Evolutionary conservation across 1,284 basidiomycete genomes (phyloP).

Genomic region (Megacollybia platyphylla): DNA sequence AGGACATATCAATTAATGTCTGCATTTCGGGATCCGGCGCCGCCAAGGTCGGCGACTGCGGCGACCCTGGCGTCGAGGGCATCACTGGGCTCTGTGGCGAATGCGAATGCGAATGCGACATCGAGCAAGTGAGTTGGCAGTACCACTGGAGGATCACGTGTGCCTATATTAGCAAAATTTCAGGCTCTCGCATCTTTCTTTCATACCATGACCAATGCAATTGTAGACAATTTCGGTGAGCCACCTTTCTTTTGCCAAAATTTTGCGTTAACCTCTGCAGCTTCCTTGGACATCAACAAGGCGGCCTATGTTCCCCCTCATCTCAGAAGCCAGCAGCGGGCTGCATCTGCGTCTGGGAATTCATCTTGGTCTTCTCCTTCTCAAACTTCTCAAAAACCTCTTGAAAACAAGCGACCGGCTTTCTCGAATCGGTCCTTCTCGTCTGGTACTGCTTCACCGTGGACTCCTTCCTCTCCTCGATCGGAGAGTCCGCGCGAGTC

Average conservation of each 20-base stretch:
- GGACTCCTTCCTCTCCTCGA: conserved; percentile 29
- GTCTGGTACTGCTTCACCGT: conserved; percentile 23
- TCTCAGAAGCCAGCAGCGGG: conserved; percentile 72
- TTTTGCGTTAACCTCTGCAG: conserved; percentile 12
- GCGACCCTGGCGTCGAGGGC: conserved; percentile 17
- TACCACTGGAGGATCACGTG: not conserved
- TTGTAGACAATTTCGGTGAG: conserved; percentile 55
- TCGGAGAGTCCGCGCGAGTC: conserved; percentile 31
- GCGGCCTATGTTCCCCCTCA: conserved; percentile 92
- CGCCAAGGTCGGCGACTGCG: conserved; percentile 27
- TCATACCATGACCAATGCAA: conserved; percentile 64
- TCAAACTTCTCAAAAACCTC: conserved; percentile 22
- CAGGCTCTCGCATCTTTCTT: not conserved
- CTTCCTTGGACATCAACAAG: conserved; percentile 66
- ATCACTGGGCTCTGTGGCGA: conserved; percentile 15
- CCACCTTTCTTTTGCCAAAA: conserved; percentile 5
- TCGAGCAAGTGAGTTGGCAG: not conserved
- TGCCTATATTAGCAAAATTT: not conserved
- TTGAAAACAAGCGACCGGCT: not conserved
- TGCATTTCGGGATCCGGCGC: conserved; percentile 57
- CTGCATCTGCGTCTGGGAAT: conserved; percentile 41
- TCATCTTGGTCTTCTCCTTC: conserved; percentile 65
- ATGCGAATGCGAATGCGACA: conserved; percentile 16
- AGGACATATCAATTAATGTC: conserved; percentile 64
- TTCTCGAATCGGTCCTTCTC: not conserved